Evolutionary conservation across 2,329 filamentous ascomycete genomes (phyloP).

Genomic region (Microcera coccophila): DNA sequence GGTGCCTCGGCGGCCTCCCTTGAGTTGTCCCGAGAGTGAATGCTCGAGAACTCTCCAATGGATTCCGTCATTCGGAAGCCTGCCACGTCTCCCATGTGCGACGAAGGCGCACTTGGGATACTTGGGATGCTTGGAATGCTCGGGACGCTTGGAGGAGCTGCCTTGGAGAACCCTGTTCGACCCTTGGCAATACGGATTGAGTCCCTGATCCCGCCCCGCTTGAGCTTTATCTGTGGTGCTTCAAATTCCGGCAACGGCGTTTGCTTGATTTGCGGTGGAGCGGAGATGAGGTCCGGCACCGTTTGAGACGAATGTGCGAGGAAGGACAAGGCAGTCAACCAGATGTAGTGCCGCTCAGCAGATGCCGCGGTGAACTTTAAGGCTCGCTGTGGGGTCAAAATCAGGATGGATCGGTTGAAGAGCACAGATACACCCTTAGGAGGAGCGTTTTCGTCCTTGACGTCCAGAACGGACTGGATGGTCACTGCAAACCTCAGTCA

Average conservation of each 20-base stretch:
- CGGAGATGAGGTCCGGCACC: constrained; percentile 66
- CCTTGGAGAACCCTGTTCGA: constrained; percentile 40
- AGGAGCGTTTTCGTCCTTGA: constrained; percentile 85
- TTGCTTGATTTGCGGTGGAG: constrained; percentile 38
- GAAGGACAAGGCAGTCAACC: constrained; percentile 93
- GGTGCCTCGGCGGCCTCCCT: constrained; percentile 67
- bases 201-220: constrained; percentile 66
- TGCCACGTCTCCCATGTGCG: constrained; percentile 34
- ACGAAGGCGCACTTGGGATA: constrained; percentile 35
- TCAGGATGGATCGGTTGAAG: constrained; percentile 92
- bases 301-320: constrained; percentile 83
- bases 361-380: constrained; percentile 88
- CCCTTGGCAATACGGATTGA: constrained; percentile 87
- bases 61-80: constrained; percentile 40
- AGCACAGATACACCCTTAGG: constrained; percentile 65
- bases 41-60: constrained; percentile 34
- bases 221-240: constrained; percentile 42
- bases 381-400: constrained; percentile 86
- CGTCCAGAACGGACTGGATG: constrained; percentile 95
- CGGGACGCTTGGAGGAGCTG: constrained; percentile 52
- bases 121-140: constrained; percentile 51
- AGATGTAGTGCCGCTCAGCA: constrained; percentile 85
- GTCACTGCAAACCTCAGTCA: constrained; percentile 62
- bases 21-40: constrained; percentile 46
- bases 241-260: constrained; percentile 51